Base-by-base conservation (phyloP, 2,329 filamentous ascomycete genomes). In the Diplodia corticola region DNA sequence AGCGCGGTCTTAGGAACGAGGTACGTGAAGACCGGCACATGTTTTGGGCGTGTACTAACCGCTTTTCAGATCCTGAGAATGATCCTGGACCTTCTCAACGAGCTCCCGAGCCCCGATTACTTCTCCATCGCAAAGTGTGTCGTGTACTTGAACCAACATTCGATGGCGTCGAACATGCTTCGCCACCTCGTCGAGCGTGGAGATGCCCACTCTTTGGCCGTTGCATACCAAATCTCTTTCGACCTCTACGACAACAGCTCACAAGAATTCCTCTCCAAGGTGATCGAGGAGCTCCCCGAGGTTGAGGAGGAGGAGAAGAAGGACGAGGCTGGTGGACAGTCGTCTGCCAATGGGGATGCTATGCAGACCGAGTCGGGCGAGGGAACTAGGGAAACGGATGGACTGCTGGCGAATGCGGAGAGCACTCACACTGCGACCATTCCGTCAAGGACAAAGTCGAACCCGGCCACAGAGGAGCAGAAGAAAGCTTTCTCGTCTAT, bases 171-270 rank as follows among this genome's bases (percentile, higher is more conserved):
- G 10, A 87, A 87, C 69, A 93, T 99, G 80, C 86, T 99, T 49
- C 86, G 86, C 61, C 89, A 92, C 71, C 85, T 99, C 24, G 89
- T 98, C 10, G 85, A 90, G 68, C 91, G 91, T 70, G 91, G 88
- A 5, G 91, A 96, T 71, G 84, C 88, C 60, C 88, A 88, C 68
- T 93, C 92, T 0, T 86, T 92, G 17, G 91, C 93, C 22, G 90
- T 92, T 59, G 95, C 95, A 20, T 99, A 98, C 78, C 95, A 99
- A 77, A 96, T 99, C 66, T 95, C 94, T 1, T 99, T 99, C 74
- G 95, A 99, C 74, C 85, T 99, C 5, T 98, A 97, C 79, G 95
- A 99, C 80, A 99, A 99, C 75, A 95, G 95, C 71, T 98, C 95
- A 0, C 95, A 99, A 73, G 95, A 98, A 76, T 99, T 99, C 73